phyloP scores from a whole-genome alignment of 495 filamentous ascomycete genomes.

The Saxophila tyrrhenica region DNA sequence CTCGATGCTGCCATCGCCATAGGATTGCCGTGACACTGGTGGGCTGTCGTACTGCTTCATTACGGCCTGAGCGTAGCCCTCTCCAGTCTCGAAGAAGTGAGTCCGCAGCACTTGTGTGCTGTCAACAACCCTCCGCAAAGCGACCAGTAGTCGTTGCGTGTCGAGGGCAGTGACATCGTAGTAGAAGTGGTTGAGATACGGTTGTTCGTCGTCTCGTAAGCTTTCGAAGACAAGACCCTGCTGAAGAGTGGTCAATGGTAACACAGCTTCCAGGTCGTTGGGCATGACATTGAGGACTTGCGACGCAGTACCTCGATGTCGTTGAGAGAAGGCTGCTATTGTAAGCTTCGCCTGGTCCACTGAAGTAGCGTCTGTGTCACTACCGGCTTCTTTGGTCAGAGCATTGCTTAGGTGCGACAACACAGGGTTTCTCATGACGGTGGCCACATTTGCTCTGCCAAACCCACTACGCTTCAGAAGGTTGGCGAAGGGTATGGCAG shows the following conservation, averaged over 20 bases:
- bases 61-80: constrained; percentile 63
- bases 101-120: constrained; percentile 52
- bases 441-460: constrained; percentile 43
- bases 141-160: constrained; percentile 32
- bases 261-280: constrained; percentile 52
- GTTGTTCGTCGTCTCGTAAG: constrained; percentile 37
- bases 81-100: constrained; percentile 49
- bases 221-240: constrained; percentile 67
- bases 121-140: constrained; percentile 40
- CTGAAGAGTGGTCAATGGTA: constrained; percentile 68
- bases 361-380: not conserved
- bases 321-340: constrained; percentile 47
- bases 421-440: constrained; percentile 45
- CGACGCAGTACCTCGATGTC: constrained; percentile 38
- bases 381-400: not conserved
- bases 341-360: constrained; percentile 12
- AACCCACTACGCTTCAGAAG: constrained; percentile 38
- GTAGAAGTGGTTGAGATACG: constrained; percentile 63
- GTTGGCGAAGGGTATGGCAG: constrained; percentile 51
- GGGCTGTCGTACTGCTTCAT: constrained; percentile 32
- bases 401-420: not conserved
- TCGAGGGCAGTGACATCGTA: constrained; percentile 42
- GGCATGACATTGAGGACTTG: constrained; percentile 34
- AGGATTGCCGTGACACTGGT: constrained; percentile 36
- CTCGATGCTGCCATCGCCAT: constrained; percentile 25